Evolutionary conservation across 345 rosid species (phyloP), one percentile per base, ranked within the genome.

Genomic region (Linum trigynum): DNA sequence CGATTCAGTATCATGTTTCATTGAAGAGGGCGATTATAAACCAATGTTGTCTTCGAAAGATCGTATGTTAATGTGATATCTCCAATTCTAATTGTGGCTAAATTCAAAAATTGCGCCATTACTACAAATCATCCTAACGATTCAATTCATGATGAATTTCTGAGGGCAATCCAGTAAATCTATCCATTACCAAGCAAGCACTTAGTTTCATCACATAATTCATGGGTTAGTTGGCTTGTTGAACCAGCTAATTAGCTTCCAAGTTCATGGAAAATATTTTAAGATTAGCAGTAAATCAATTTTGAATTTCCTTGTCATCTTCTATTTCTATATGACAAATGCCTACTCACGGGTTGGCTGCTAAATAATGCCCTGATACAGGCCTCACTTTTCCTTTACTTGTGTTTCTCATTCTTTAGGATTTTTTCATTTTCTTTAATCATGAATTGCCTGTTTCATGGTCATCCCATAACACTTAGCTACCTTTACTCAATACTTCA

Each of bases 231-330:
- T 62, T 56, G 71, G 67, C 39, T 55, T 61, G 59, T 38, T 7
- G 41, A 5, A 48, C 40, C 61, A 59, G 70, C 70, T 41, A 61
- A 65, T 74, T 59, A 65, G 69, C 67, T 65, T 56, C 73, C n/a
- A 43, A 55, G 53, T 69, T 65, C 63, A 61, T 74, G 77, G 66
- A 65, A 16, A 11, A 9, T 32, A 10, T 53, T 45, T 12, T 14
- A 38, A 11, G 15, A n/a, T 17, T 45, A 45, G 7, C n/a, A n/a
- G 7, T 23, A 11, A 8, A 57, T 11, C 11, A 48, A 5, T 48
- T 48, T 48, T 5, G 53, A n/a, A n/a, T n/a, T n/a, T n/a, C n/a
- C n/a, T n/a, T n/a, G n/a, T n/a, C n/a, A n/a, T n/a, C n/a, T n/a
- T n/a, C n/a, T n/a, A n/a, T n/a, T n/a, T n/a, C n/a, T 32, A 23